A percentile compares a stretch with the other conserved stretches of the same genome.
Evolutionary conservation across 1,139 yeast species (phyloP).

Genomic region (Scheffersomyces quercinus): DNA sequence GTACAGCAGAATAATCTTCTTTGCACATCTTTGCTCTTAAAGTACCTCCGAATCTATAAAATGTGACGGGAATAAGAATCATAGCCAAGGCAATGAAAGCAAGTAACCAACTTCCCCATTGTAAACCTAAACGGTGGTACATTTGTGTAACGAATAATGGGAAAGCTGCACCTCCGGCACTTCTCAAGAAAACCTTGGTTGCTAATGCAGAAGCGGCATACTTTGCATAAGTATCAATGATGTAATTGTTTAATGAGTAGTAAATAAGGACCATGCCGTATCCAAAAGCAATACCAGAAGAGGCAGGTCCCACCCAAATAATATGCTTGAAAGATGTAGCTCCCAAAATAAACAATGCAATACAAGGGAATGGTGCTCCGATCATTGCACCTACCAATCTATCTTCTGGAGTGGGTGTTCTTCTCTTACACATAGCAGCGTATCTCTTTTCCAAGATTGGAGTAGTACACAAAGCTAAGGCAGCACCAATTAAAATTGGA

Average conservation of each 20-base stretch:
- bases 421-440: constrained; percentile 47
- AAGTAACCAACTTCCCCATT: constrained; percentile 82
- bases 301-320: constrained; percentile 94
- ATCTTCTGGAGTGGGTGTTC: constrained; percentile 84
- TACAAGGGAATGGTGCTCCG: constrained; percentile 88
- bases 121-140: constrained; percentile 71
- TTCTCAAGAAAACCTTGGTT: constrained; percentile 84
- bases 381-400: constrained; percentile 85
- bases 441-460: constrained; percentile 69
- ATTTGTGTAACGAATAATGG: constrained; percentile 85
- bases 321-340: constrained; percentile 80
- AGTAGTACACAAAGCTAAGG: constrained; percentile 68
- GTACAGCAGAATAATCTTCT: constrained; percentile 52
- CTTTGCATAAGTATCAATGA: constrained; percentile 82
- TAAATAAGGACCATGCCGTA: constrained; percentile 90
- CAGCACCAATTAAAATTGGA: constrained; percentile 86
- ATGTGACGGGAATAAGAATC: constrained; percentile 79
- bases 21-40: constrained; percentile 67
- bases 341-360: constrained; percentile 83
- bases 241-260: constrained; percentile 84
- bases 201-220: constrained; percentile 92
- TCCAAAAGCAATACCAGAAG: constrained; percentile 86
- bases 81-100: constrained; percentile 84
- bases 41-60: constrained; percentile 66
- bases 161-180: constrained; percentile 88